A percentile compares a stretch with the other conserved stretches of the same genome.
Conservation (phyloP, 768 basidiomycete genomes). For the Kockovaella imperatae region DNA sequence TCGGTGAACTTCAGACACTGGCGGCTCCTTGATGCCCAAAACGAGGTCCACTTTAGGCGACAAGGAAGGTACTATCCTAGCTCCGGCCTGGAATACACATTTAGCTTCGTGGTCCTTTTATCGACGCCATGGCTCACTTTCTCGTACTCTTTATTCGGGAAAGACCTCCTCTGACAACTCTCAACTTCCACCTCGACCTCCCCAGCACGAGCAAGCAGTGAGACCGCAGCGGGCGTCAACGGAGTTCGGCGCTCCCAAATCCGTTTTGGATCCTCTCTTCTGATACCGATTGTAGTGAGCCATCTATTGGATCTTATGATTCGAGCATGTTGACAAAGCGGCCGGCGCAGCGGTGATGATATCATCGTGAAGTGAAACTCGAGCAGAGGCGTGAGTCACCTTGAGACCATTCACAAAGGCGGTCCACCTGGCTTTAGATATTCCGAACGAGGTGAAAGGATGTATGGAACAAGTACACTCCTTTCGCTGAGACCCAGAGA, state of each 20-base stretch:
- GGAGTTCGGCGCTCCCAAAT: conserved; percentile 85
- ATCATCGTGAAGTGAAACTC: too few relatives aligned
- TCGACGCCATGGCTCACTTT: conserved; percentile 52
- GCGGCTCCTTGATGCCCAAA: conserved; percentile 83
- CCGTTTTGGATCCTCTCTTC: conserved; percentile 68
- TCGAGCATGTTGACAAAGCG: background rate
- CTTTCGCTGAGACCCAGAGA: too few relatives aligned
- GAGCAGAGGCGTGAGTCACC: too few relatives aligned
- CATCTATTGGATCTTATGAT: background rate
- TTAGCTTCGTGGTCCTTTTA: background rate
- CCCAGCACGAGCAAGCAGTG: conserved; percentile 53
- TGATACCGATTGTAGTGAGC: conserved; percentile 50
- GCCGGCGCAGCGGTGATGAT: too few relatives aligned
- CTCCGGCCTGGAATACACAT: conserved; percentile 61
- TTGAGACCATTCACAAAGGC: too few relatives aligned
- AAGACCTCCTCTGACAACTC: conserved; percentile 68
- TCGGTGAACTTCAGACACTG: conserved; percentile 53
- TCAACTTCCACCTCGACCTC: conserved; percentile 57
- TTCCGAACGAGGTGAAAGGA: too few relatives aligned
- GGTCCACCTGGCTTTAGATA: too few relatives aligned
- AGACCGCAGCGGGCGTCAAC: conserved; percentile 66
- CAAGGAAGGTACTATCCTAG: conserved; percentile 55
- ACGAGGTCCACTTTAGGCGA: conserved; percentile 59
- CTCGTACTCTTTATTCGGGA: conserved; percentile 56
- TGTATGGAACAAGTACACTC: too few relatives aligned